Conservation (phyloP, 371 early-diverging fungal genomes). For the Syncephalastrum sp. region DNA sequence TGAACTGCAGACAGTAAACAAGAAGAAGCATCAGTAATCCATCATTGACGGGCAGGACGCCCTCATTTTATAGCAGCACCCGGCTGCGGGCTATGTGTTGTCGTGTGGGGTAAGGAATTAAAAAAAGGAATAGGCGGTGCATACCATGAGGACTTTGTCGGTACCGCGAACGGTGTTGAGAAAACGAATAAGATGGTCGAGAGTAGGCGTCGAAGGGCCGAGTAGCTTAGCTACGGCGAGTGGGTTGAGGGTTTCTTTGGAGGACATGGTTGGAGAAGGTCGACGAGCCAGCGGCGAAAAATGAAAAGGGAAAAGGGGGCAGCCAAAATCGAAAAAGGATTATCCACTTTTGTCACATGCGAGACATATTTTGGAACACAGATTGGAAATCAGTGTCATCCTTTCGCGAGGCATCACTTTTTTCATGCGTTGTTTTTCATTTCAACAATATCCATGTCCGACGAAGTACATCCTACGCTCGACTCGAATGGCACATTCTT, state of each 20-base stretch:
- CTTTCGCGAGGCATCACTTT: no score
- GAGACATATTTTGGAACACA: no score
- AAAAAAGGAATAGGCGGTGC: background rate
- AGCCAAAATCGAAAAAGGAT: background rate
- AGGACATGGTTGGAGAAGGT: constrained; percentile 2
- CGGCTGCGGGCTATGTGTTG: no score
- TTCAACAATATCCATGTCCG: no score
- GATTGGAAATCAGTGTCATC: no score
- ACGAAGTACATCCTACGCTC: constrained; percentile 1
- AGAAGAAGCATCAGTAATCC: background rate
- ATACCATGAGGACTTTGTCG: constrained; percentile 94
- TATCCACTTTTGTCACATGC: no score
- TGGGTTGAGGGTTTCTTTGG: constrained; percentile 26
- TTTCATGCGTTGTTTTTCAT: no score
- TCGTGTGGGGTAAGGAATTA: no score
- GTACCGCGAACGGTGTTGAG: constrained; percentile 80
- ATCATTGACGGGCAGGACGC: background rate
- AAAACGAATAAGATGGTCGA: constrained; percentile 76
- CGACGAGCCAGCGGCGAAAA: background rate
- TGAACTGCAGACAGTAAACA: constrained; percentile 53
- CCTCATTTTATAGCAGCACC: no score
- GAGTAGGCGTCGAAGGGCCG: constrained; percentile 53
- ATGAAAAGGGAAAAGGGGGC: constrained; percentile 2
- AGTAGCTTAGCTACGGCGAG: constrained; percentile 45
- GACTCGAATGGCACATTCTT: background rate